phyloP scores from a whole-genome alignment of 257 asterid species.

The Leonotis leonurus region DNA sequence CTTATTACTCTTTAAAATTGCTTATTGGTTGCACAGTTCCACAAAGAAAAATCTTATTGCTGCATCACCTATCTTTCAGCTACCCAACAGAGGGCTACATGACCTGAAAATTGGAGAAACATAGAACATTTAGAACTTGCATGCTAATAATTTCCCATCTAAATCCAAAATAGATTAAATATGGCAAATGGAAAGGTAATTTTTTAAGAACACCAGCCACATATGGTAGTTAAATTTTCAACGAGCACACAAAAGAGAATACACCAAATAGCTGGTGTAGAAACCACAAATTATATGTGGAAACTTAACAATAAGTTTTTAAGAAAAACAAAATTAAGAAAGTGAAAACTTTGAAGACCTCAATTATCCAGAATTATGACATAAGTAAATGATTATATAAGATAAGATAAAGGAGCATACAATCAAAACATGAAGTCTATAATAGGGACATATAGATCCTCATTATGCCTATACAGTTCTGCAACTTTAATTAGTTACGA shows the following conservation, averaged over 20 bases:
- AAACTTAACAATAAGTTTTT: neutral
- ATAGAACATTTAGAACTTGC: neutral
- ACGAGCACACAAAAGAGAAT: neutral
- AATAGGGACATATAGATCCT: neutral
- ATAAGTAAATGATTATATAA: neutral
- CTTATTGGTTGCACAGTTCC: constrained; percentile 20
- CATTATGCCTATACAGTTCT: neutral
- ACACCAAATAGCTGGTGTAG: neutral
- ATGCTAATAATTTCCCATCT: neutral
- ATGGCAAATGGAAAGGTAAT: neutral
- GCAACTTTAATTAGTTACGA: too few relatives aligned
- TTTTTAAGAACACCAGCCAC: neutral
- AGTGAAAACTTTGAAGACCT: neutral
- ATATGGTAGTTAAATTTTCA: neutral
- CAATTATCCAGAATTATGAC: neutral
- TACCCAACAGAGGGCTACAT: constrained; percentile 24
- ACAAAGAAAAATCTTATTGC: constrained; percentile 12
- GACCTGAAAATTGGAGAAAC: constrained; percentile 40
- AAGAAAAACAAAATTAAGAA: too few relatives aligned
- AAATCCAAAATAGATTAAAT: neutral
- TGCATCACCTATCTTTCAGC: constrained; percentile 12
- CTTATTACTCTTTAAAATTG: constrained; percentile 27
- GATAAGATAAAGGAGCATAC: neutral
- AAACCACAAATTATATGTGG: neutral
- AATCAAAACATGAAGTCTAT: neutral